These are phyloP conservation scores for Moricandia arvensis DNA, from an alignment of 345 rosid genomes.

Conservation along the genomic window DNA sequence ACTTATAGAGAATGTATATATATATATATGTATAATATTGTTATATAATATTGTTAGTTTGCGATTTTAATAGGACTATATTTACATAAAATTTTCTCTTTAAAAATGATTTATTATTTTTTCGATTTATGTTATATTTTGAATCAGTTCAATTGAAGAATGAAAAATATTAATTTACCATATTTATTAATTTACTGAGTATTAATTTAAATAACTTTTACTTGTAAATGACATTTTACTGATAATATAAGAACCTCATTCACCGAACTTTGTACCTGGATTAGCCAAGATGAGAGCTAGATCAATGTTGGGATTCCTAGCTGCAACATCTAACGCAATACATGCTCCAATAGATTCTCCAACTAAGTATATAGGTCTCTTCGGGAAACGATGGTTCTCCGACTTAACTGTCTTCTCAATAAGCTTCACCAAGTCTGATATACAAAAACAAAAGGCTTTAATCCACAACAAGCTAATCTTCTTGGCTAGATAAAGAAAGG, in stretches of 20 bases:
- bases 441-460: not conserved
- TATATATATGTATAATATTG: no score
- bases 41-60: no score
- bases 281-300: slow-evolving; percentile 52
- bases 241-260: not conserved
- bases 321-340: slow-evolving; percentile 60
- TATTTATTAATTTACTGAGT: no score
- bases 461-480: not conserved
- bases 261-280: slow-evolving; percentile 42
- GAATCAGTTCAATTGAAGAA: no score
- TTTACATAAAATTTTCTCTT: no score
- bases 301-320: slow-evolving; percentile 51
- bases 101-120: no score
- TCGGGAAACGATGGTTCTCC: slow-evolving; percentile 39
- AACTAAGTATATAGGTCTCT: slow-evolving; percentile 58
- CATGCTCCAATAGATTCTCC: slow-evolving; percentile 66
- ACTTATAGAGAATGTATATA: no score
- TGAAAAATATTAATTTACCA: no score
- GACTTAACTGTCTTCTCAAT: slow-evolving; percentile 47
- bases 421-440: slow-evolving; percentile 50
- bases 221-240: not conserved
- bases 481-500: not conserved
- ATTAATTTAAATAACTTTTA: no score
- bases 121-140: no score
- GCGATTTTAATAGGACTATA: no score